Percentiles rank a stretch among this genome's conserved stretches.
These are phyloP conservation scores for Erodium maritimum DNA, from an alignment of 345 rosid species.

Conservation along the genomic window DNA sequence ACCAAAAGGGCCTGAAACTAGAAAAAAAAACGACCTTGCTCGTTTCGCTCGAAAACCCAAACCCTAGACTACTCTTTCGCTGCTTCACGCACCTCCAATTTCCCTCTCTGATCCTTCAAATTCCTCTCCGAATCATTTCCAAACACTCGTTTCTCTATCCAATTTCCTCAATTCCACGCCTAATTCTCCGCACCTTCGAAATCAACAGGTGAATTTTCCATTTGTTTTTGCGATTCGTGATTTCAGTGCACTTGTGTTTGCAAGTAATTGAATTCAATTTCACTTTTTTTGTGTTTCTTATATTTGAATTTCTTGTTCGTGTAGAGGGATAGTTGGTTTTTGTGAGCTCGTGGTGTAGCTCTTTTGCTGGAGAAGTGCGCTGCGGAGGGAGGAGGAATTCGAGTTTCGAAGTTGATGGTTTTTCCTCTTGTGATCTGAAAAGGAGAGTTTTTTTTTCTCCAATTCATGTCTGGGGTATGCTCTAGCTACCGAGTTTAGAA, in stretches of 20 bases:
- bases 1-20: neutral
- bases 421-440: neutral
- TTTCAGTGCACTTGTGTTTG: too few species aligned
- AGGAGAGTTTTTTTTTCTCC: neutral
- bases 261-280: neutral
- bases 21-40: neutral
- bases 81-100: neutral
- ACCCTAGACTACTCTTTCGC: slow-evolving; percentile 11
- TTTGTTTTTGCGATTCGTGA: too few species aligned
- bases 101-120: slow-evolving; percentile 8
- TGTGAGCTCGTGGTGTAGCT: neutral
- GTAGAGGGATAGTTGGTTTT: neutral
- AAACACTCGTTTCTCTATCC: neutral
- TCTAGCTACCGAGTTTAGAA: neutral
- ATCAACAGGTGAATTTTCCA: neutral
- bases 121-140: neutral
- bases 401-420: neutral
- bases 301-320: neutral
- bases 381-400: neutral
- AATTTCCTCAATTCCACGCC: neutral
- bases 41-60: slow-evolving; percentile 6
- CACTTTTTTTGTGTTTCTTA: neutral
- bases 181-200: neutral
- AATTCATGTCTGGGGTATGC: neutral
- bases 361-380: neutral